Conservation (phyloP, 306 rosid species). For the Inga oerstediana region DNA sequence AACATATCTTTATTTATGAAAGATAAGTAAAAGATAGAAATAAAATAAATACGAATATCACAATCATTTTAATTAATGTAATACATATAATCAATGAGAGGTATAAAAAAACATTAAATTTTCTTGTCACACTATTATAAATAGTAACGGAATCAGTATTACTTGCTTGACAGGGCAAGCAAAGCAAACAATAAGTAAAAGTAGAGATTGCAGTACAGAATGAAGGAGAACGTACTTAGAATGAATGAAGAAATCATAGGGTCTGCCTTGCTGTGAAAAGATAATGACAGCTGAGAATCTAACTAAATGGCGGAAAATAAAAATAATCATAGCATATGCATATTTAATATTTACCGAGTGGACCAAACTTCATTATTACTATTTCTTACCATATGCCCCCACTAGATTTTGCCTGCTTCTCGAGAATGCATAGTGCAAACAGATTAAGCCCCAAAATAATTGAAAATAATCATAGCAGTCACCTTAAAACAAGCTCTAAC, state of each 20-base stretch:
- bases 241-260: slow-evolving; percentile 56
- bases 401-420: neutral
- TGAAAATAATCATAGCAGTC: neutral
- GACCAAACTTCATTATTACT: neutral
- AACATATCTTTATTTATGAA: no score
- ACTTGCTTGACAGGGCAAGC: neutral
- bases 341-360: neutral
- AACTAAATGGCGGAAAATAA: neutral
- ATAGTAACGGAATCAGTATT: neutral
- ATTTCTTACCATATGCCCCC: slow-evolving; percentile 17
- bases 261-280: slow-evolving; percentile 70
- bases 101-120: no score
- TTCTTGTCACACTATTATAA: no score
- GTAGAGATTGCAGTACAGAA: neutral
- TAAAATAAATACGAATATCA: no score
- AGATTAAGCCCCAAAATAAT: neutral
- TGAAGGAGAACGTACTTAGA: slow-evolving; percentile 52
- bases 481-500: slow-evolving; percentile 50
- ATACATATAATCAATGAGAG: no score
- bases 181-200: neutral
- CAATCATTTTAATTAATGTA: no score
- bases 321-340: neutral
- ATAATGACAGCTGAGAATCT: slow-evolving; percentile 41
- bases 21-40: no score
- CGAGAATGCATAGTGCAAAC: neutral